phyloP scores from a whole-genome alignment of 352 stramenopile genomes.

The Globisporangium splendens region DNA sequence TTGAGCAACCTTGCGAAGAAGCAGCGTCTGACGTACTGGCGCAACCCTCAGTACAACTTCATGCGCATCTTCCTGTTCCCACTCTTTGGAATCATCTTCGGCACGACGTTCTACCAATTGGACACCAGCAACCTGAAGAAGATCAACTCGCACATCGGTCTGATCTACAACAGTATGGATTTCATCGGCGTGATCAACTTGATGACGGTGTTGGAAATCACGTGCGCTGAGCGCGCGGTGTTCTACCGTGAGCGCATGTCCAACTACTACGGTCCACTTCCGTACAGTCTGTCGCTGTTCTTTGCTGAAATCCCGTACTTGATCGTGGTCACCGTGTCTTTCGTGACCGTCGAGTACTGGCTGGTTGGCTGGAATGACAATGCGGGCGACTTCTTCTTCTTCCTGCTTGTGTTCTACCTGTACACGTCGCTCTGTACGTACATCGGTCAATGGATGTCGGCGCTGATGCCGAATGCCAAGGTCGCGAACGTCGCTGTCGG shows the following conservation, averaged over 20 bases:
- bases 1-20: too few relatives aligned
- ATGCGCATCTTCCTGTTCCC: too few relatives aligned
- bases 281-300: constrained; percentile 65
- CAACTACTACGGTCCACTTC: constrained; percentile 68
- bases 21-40: too few relatives aligned
- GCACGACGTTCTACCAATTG: too few relatives aligned
- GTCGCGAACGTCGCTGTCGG: constrained; percentile 73
- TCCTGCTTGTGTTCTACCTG: constrained; percentile 38
- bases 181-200: constrained; percentile 61
- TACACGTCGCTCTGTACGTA: constrained; percentile 44
- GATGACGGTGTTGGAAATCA: constrained; percentile 60
- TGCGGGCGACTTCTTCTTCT: constrained; percentile 36
- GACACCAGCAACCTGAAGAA: constrained; percentile 48
- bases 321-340: constrained; percentile 39
- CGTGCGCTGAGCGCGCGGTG: constrained; percentile 46
- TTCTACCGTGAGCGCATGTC: constrained; percentile 70
- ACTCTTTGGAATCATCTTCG: too few relatives aligned
- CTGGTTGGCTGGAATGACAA: constrained; percentile 32
- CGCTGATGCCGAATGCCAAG: constrained; percentile 67
- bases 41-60: too few relatives aligned
- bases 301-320: constrained; percentile 63
- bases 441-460: constrained; percentile 72
- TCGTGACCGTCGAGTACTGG: constrained; percentile 59
- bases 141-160: constrained; percentile 51
- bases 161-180: constrained; percentile 75